Conservation (phyloP, 1,284 basidiomycete genomes). For the Pseudozyma flocculosa region DNA sequence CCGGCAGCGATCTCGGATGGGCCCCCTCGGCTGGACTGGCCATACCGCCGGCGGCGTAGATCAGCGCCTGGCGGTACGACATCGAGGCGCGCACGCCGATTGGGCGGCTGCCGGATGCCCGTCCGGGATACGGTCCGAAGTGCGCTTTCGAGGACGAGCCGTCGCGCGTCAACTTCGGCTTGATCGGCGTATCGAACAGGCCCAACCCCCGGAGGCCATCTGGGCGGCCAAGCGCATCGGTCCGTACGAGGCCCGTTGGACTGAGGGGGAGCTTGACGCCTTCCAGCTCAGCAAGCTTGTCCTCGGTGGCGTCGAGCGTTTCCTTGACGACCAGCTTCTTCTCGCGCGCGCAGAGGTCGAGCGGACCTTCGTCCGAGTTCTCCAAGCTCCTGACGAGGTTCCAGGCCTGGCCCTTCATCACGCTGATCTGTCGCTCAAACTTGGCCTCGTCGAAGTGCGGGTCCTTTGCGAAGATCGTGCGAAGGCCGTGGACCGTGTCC, state of each 20-base stretch:
- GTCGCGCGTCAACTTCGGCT: not conserved
- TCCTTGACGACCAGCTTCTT: constrained; percentile 49
- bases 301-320: constrained; percentile 7
- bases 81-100: constrained; percentile 30
- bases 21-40: not conserved
- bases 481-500: constrained; percentile 74
- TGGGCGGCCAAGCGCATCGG: too few relatives aligned
- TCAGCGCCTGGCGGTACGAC: constrained; percentile 25
- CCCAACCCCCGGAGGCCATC: too few relatives aligned
- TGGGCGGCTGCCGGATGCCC: constrained; percentile 5
- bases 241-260: constrained; percentile 3
- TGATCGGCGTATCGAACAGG: not conserved
- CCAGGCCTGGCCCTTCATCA: constrained; percentile 88
- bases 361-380: constrained; percentile 65
- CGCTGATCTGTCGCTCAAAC: constrained; percentile 75
- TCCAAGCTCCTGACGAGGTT: constrained; percentile 81
- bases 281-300: constrained; percentile 9
- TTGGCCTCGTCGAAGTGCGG: constrained; percentile 64
- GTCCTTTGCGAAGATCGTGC: constrained; percentile 75
- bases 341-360: constrained; percentile 53
- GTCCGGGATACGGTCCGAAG: not conserved
- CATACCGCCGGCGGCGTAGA: not conserved
- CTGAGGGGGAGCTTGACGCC: constrained; percentile 13
- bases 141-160: not conserved
- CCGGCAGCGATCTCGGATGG: constrained; percentile 38